Evolutionary conservation across 768 basidiomycete genomes (phyloP).

Genomic region (Leccinum sublutescens): DNA sequence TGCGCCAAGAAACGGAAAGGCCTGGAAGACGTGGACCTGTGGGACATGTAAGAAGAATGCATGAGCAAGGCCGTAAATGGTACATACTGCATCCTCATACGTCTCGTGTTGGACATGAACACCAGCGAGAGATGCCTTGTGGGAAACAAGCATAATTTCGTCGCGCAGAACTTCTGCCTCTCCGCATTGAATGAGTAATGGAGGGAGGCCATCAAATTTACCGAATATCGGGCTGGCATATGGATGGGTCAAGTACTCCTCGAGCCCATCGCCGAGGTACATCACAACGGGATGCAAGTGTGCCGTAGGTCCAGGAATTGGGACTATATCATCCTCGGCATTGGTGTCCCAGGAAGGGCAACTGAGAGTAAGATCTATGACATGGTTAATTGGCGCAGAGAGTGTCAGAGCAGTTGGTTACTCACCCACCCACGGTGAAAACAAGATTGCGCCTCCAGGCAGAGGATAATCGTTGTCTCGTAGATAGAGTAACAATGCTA

Average conservation of each 20-base stretch:
- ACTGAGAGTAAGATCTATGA: constrained; percentile 87
- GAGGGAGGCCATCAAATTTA: constrained; percentile 81
- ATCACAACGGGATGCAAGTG: constrained; percentile 94
- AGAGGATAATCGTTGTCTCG: constrained; percentile 86
- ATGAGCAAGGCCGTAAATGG: background rate
- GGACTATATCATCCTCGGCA: constrained; percentile 79
- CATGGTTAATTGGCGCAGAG: constrained; percentile 9
- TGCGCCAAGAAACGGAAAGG: constrained; percentile 74
- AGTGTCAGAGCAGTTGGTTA: constrained; percentile 25
- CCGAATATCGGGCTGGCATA: constrained; percentile 97
- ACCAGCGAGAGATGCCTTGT: constrained; percentile 87
- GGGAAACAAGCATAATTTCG: constrained; percentile 86
- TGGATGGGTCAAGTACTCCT: constrained; percentile 89
- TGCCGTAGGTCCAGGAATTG: constrained; percentile 66
- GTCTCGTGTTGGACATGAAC: constrained; percentile 85
- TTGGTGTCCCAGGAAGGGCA: constrained; percentile 99
- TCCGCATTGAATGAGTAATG: constrained; percentile 87
- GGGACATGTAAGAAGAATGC: constrained; percentile 4
- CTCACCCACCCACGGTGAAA: constrained; percentile 96
- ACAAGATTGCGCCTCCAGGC: constrained; percentile 81
- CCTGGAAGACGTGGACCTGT: constrained; percentile 89
- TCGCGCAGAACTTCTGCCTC: constrained; percentile 96
- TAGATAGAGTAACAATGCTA: constrained; percentile 90
- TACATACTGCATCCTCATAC: constrained; percentile 84
- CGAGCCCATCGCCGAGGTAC: constrained; percentile 81